Conservation (phyloP, 148 eudicot species). For the Salicornia ramosissima region DNA sequence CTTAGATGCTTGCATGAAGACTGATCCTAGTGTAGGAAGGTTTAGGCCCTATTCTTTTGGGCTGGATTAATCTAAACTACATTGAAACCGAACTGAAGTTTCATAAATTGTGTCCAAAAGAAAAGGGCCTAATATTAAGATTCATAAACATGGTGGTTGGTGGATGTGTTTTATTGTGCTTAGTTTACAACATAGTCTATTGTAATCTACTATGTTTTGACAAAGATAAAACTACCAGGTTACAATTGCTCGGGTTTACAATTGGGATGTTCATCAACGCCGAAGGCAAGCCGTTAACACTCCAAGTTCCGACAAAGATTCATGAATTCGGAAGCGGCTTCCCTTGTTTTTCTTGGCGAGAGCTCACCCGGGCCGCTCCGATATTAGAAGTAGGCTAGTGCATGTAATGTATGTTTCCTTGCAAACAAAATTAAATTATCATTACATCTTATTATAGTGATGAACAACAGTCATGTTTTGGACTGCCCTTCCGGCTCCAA, state of each 20-base stretch:
- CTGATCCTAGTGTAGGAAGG: not conserved
- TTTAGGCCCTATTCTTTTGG: too few relatives aligned
- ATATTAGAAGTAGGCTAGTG: slow-evolving; percentile 12
- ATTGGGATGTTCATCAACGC: slow-evolving; percentile 97
- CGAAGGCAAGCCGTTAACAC: slow-evolving; percentile 44
- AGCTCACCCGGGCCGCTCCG: not conserved
- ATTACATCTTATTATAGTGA: not conserved
- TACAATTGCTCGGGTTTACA: slow-evolving; percentile 85
- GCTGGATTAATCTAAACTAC: too few relatives aligned
- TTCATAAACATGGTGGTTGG: not conserved
- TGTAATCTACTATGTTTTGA: not conserved
- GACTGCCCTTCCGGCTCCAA: slow-evolving; percentile 8
- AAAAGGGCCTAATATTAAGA: too few relatives aligned
- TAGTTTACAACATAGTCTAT: not conserved
- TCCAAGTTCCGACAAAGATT: slow-evolving; percentile 30
- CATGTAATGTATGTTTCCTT: slow-evolving; percentile 14
- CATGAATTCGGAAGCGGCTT: slow-evolving; percentile 35
- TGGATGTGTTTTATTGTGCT: not conserved
- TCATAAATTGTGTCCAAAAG: too few relatives aligned
- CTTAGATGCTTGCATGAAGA: not conserved
- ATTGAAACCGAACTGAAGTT: too few relatives aligned
- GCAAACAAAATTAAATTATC: not conserved
- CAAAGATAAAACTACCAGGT: slow-evolving; percentile 41
- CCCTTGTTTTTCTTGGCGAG: slow-evolving; percentile 6
- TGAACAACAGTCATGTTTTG: slow-evolving; percentile 2